Evolutionary conservation across 2,329 filamentous ascomycete genomes (phyloP), one percentile per base, ranked within the genome.

Genomic region (Cercospora sp.): DNA sequence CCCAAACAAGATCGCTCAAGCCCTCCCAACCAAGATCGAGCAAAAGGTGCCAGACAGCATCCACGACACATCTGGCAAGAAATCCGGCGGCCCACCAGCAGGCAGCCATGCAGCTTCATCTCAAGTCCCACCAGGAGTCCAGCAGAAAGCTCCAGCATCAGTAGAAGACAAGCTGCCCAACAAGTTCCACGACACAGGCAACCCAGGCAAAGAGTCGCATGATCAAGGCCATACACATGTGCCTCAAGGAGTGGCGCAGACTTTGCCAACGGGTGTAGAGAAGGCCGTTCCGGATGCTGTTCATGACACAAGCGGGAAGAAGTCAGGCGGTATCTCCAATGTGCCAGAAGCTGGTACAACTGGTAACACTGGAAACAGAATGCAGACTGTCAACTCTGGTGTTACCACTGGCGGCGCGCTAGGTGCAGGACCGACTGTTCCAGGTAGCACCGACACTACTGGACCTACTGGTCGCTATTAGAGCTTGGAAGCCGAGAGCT

Each of bases 261-360:
- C 57, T 26, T 31, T 69, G 39, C 67, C 63, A 5, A 69, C 51
- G 2, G 60, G 45, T 3, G 63, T 68, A n/a, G 66, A 68, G 63
- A 59, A 63, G 63, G 60, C 20, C 20, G 66, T 68, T n/a, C 66
- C 66, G 10, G 66, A 68, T 60, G 63, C 57, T 18, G 20, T 68
- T 3, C 66, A 68, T 28, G 66, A 68, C 33, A 68, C 66, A 23
- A 68, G 58, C 53, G 66, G 66, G 10, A 65, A 65, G 58, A 65
- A 68, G 66, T 55, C 45, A 13, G 51, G 39, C 23, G 45, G 45
- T 12, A 12, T 39, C 13, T 28, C 18, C 30, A 62, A 62, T 12
- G 60, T 48, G 33, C 60, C 60, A 26, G 36, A 62, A 16, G 33
- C 18, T 16, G 33, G 33, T 12, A 39, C 33, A 2, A 39, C 33